Evolutionary conservation across 345 rosid species (phyloP), one percentile per base, ranked within the genome.

Genomic region (Citrus inodora): DNA sequence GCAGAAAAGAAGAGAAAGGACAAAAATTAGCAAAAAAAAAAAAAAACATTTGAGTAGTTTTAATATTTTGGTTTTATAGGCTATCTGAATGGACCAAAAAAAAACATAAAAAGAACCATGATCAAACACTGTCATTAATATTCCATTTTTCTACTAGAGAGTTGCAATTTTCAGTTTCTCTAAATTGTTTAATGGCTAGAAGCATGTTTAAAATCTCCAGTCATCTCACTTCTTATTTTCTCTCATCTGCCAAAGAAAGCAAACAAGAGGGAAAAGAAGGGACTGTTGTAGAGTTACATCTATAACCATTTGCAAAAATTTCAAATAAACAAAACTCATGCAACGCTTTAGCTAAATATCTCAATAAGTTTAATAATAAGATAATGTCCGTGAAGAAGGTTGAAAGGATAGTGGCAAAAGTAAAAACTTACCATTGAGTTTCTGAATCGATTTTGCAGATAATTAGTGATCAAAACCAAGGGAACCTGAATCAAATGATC

Each of bases 381-480:
- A 16, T 70, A 75, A 28, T 11, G 53, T 5, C 24, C 21, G 35
- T 5, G 30, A 61, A 56, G 21, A 60, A 77, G 38, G 62, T 55
- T 67, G 64, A 64, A 19, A 69, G 14, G 38, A 37, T 70, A 8
- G 25, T 22, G 38, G 22, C 27, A 64, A 75, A 60, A 38, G 9
- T 1, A 63, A 74, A 9, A 69, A 58, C 86, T 19, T 90, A 97
- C 99, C 98, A 88, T 97, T 33, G 98, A 87, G 85, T 85, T 92
- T 46, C 63, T 87, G 86, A 86, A 91, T 82, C 89, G 91, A 55
- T 87, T 85, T 79, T 94, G 98, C 60, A 94, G 87, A 77, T 76
- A 92, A 82, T 87, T 93, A 66, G 98, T 93, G 79, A 94, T 82
- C 81, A 87, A 86, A 19, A 94, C 97, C 88, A 93, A 88, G 22